Percentiles rank a stretch among this genome's conserved stretches.
phyloP scores from a whole-genome alignment of 208 protist species.

The Acanthamoeba lenticulata region DNA sequence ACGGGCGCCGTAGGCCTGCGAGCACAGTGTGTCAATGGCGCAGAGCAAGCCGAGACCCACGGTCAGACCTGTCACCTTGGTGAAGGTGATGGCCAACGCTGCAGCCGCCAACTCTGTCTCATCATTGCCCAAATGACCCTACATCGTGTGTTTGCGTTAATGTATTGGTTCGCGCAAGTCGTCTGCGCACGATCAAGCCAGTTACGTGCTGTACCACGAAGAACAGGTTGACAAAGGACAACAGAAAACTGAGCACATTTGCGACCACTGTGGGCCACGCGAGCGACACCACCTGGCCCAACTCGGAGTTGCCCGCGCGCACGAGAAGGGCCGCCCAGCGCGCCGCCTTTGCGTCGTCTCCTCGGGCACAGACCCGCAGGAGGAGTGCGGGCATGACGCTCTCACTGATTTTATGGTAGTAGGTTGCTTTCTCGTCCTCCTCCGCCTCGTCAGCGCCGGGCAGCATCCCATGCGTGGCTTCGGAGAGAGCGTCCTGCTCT shows the following conservation, averaged over 20 bases:
- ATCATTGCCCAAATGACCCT: not conserved
- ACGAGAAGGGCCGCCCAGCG: not conserved
- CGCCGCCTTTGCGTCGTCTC: no score
- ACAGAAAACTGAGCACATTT: conserved; percentile 3
- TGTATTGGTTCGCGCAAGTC: not conserved
- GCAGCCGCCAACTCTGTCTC: conserved; percentile 32
- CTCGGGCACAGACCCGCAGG: no score
- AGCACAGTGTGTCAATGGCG: conserved; percentile 32
- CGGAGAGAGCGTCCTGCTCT: no score
- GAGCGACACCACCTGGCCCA: not conserved
- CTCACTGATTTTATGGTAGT: no score
- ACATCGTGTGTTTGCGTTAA: not conserved
- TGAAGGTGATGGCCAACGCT: conserved; percentile 41
- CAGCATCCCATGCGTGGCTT: no score
- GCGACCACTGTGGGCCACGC: conserved; percentile 15
- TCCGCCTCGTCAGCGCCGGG: no score
- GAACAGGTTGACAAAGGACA: conserved; percentile 37
- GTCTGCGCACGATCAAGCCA: not conserved
- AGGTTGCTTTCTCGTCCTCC: no score
- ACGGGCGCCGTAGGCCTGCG: conserved; percentile 16
- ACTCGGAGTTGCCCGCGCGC: not conserved
- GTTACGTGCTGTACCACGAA: conserved; percentile 27
- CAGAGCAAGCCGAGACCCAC: conserved; percentile 20
- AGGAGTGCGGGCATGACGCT: no score
- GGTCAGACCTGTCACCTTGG: conserved; percentile 34